phyloP scores from a whole-genome alignment of 2,329 filamentous ascomycete species.

The Pestalotiopsis sp. region DNA sequence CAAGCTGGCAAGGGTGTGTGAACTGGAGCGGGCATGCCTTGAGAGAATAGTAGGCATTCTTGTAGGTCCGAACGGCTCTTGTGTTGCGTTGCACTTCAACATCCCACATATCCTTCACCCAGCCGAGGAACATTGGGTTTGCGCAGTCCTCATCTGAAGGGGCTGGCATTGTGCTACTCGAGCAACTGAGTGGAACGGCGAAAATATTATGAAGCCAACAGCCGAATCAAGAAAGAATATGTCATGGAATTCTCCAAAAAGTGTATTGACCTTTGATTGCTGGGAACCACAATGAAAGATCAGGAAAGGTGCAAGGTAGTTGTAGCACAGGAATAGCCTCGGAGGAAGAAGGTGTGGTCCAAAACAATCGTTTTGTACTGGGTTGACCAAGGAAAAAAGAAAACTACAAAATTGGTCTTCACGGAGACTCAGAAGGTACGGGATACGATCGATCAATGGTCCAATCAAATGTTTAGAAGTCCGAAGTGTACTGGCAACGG shows the following conservation, averaged over 20 bases:
- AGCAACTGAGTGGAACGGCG: not conserved
- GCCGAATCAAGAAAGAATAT: not conserved
- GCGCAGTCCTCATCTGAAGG: constrained; percentile 45
- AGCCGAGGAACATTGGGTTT: constrained; percentile 71
- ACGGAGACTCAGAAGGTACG: no score
- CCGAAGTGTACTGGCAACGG: not conserved
- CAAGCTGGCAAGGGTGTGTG: constrained; percentile 70
- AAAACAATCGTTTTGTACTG: no score
- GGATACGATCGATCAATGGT: not conserved
- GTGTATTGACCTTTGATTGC: not conserved
- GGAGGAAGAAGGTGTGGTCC: no score
- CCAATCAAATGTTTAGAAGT: not conserved
- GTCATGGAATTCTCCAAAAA: not conserved
- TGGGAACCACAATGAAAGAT: no score
- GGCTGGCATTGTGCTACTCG: not conserved
- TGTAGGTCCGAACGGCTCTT: constrained; percentile 72
- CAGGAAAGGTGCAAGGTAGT: no score
- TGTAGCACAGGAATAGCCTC: no score
- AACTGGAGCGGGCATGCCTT: constrained; percentile 72
- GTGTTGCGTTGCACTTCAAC: constrained; percentile 66
- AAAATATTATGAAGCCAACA: not conserved
- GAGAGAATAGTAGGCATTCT: constrained; percentile 74
- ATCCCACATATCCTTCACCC: constrained; percentile 79
- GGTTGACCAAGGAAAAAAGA: no score
- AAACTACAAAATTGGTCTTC: no score